phyloP scores from a whole-genome alignment of 768 basidiomycete genomes.

The Megacollybia marginata region DNA sequence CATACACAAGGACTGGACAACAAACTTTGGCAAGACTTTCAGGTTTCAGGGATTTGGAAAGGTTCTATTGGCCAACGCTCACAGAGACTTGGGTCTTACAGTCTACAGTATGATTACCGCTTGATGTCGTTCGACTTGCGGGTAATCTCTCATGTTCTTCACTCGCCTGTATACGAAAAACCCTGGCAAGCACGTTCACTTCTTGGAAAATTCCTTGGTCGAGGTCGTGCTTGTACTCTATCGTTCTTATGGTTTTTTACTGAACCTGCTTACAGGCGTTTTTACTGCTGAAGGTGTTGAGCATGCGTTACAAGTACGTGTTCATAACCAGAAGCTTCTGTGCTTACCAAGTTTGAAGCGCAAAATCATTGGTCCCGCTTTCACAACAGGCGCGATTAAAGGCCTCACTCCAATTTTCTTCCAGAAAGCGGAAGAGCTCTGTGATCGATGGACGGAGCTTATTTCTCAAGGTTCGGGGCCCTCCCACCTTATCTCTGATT shows the following conservation, averaged over 20 bases:
- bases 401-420: slow-evolving; percentile 40
- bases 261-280: slow-evolving; percentile 25
- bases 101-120: slow-evolving; percentile 41
- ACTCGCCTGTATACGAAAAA: slow-evolving; percentile 41
- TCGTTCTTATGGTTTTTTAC: not conserved
- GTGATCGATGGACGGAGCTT: slow-evolving; percentile 33
- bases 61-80: slow-evolving; percentile 16
- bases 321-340: not conserved
- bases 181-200: slow-evolving; percentile 49
- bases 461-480: slow-evolving; percentile 9
- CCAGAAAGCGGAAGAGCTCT: slow-evolving; percentile 43
- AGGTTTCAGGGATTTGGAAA: slow-evolving; percentile 48
- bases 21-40: slow-evolving; percentile 41
- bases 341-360: slow-evolving; percentile 18
- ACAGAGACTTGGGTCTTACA: not conserved
- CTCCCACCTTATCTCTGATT: slow-evolving; percentile 1
- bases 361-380: slow-evolving; percentile 43
- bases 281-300: slow-evolving; percentile 46
- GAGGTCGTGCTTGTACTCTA: slow-evolving; percentile 23
- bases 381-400: slow-evolving; percentile 36
- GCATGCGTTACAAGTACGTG: slow-evolving; percentile 32
- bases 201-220: slow-evolving; percentile 40
- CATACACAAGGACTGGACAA: slow-evolving; percentile 36
- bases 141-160: slow-evolving; percentile 40
- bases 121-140: slow-evolving; percentile 46